A percentile compares a stretch with the other conserved stretches of the same genome.
Conservation (phyloP, 352 stramenopile genomes). For the Pythium oligandrum region DNA sequence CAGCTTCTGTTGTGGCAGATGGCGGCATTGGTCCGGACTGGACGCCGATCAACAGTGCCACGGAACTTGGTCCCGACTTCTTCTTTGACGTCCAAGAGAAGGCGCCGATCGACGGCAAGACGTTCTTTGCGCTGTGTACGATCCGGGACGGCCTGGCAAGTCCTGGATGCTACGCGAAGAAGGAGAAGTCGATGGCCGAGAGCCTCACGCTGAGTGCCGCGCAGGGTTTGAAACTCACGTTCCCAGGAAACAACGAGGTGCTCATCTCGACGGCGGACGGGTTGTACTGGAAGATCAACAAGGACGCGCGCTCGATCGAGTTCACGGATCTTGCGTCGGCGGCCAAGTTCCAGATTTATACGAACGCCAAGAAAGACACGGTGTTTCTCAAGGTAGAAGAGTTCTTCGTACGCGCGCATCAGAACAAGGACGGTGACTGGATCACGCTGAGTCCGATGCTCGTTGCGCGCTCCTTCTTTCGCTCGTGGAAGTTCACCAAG, state of each 20-base stretch:
- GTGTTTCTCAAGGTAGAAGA: neutral
- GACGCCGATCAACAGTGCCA: conserved; percentile 2
- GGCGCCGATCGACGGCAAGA: neutral
- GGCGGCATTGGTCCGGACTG: neutral
- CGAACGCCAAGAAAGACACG: conserved; percentile 5
- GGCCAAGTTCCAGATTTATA: conserved; percentile 1
- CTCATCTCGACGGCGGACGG: neutral
- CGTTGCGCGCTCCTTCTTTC: conserved; percentile 7
- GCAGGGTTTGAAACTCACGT: neutral
- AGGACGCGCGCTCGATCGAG: neutral
- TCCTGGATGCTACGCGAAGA: neutral
- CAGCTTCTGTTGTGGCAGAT: neutral
- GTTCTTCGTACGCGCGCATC: conserved; percentile 3
- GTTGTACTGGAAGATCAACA: conserved; percentile 3
- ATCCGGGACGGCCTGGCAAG: conserved; percentile 3
- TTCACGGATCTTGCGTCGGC: conserved; percentile 2
- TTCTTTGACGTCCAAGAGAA: neutral
- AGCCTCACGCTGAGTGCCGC: neutral
- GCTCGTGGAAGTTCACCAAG: neutral
- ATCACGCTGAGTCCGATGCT: conserved; percentile 1
- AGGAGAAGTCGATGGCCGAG: conserved; percentile 1
- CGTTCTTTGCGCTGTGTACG: conserved; percentile 7
- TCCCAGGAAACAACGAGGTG: conserved; percentile 3
- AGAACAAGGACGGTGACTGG: neutral
- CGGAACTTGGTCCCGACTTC: neutral